These are phyloP conservation scores for Tylopilus subfusipes DNA, from an alignment of 768 basidiomycete genomes.

Conservation along the genomic window DNA sequence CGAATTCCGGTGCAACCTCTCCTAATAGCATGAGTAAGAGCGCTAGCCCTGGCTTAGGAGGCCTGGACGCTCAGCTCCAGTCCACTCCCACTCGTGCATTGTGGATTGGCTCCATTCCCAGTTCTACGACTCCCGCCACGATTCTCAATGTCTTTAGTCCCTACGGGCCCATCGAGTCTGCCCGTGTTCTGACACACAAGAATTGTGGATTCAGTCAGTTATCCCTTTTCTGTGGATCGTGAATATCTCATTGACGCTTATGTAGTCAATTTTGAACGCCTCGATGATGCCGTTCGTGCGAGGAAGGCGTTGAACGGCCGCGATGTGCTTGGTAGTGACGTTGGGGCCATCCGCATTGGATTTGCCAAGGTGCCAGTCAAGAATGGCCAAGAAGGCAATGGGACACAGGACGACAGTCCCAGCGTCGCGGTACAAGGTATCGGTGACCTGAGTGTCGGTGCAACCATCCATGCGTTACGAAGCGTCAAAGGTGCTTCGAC, in stretches of 20 bases:
- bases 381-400: conserved; percentile 64
- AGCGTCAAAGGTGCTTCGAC: conserved; percentile 90
- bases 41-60: conserved; percentile 53
- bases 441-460: conserved; percentile 81
- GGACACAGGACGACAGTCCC: conserved; percentile 58
- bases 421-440: conserved; percentile 74
- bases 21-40: conserved; percentile 53
- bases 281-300: conserved; percentile 95
- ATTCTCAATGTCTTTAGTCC: conserved; percentile 96
- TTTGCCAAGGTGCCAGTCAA: conserved; percentile 97
- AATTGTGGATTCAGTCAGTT: conserved; percentile 87
- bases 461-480: conserved; percentile 82
- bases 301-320: conserved; percentile 94
- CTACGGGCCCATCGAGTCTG: conserved; percentile 96
- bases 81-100: conserved; percentile 91
- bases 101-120: conserved; percentile 98
- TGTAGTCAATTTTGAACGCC: conserved; percentile 91
- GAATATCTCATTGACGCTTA: conserved; percentile 7
- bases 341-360: conserved; percentile 94
- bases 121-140: conserved; percentile 90
- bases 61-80: conserved; percentile 83
- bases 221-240: not conserved
- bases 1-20: conserved; percentile 62
- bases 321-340: conserved; percentile 93
- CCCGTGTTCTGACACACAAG: conserved; percentile 93